Evolutionary conservation across 352 stramenopile species (phyloP), one percentile per base, ranked within the genome.

Genomic region (Phytophthora sojae): DNA sequence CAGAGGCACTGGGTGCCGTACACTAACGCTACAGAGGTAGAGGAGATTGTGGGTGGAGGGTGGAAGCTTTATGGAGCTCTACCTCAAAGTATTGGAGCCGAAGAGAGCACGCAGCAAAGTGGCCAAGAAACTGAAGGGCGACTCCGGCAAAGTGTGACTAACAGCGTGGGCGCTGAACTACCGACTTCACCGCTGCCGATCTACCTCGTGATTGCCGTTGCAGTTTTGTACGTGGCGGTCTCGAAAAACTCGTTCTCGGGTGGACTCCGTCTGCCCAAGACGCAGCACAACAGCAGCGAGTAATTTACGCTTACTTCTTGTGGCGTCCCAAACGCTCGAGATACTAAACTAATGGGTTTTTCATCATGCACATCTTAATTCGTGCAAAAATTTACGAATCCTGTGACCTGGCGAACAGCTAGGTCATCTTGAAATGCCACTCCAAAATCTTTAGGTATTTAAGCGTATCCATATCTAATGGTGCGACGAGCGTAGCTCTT

Each of bases 1-100:
- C 83, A 90, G 54, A 75, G 88, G 11, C 81, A 90, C 56, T 90
- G 82, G 82, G 77, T 90, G n/a, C 81, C 82, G 15, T 90, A 88
- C 64, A 55, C 60, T 29, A 60, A 90, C 19, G 60, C 82, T 5
- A 73, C 58, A 0, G 71, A 81, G 8, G 73, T 90, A 4, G 80
- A 90, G 62, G 21, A 68, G 44, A 73, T 91, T 51, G 69, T 91
- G 1, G 77, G 79, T 9, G 63, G 69, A 37, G 76, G 77, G 1
- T 90, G 80, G 80, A 82, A 65, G 54, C 52, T 89, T 5, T 56
- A 73, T 44, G 64, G 26, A 29, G 19, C 52, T 54, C 12, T 47
- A 62, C 11, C n/a, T 54, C 5, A 55, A 63, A 23, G 53, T 1
- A 39, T 39, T 19, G 17, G 6, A 12, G 42, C 42, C 29, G 6